Base-by-base conservation (phyloP, 768 basidiomycete species). In the Kwoniella pini region DNA sequence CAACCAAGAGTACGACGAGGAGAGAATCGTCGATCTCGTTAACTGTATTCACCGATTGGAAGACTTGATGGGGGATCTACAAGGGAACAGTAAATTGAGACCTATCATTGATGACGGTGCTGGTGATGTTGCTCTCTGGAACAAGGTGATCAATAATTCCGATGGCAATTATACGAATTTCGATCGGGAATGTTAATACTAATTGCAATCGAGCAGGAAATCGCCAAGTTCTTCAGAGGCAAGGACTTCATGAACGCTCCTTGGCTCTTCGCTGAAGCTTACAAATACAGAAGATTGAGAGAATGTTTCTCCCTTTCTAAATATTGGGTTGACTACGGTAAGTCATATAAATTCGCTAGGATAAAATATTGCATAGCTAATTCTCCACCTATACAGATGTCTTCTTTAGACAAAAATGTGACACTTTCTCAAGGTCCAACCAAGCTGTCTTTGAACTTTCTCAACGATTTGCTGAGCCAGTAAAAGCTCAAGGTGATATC, bases 391-490 rank as follows among this genome's bases (percentile, higher is more conserved):
- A 27, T 22, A 17, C 39, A 77, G 72, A 95, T 74, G 91, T 95
- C 43, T 97, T 96, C 79, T 95, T 93, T 81, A 82, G 93, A 59
- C 90, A 96, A 80, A 95, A 94, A 75, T 95, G 92, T 72, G 94
- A 96, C 70, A 96, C 94, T 2, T 97, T 96, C 81, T 89, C 91
- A 19, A 89, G 94, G 66, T 96, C 94, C 0, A 74, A 85, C 11
- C 88, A 92, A 51, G 93, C 93, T 9, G 94, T 96, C 42, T 96
- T 96, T 68, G 94, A 96, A 78, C 81, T 97, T 21, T 93, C 94
- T 1, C 87, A 84, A 80, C 88, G 93, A 38, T 96, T 97, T 71
- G 90, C 88, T 0, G 86, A 91, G 57, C 90, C 91, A 0, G 90
- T 87, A 81, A 84, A 83, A 63, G 83, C 86, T 33, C 78, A 84